Evolutionary conservation across 2,329 filamentous ascomycete genomes (phyloP), one percentile per base, ranked within the genome.

Genomic region (Talaromyces amestolkiae): DNA sequence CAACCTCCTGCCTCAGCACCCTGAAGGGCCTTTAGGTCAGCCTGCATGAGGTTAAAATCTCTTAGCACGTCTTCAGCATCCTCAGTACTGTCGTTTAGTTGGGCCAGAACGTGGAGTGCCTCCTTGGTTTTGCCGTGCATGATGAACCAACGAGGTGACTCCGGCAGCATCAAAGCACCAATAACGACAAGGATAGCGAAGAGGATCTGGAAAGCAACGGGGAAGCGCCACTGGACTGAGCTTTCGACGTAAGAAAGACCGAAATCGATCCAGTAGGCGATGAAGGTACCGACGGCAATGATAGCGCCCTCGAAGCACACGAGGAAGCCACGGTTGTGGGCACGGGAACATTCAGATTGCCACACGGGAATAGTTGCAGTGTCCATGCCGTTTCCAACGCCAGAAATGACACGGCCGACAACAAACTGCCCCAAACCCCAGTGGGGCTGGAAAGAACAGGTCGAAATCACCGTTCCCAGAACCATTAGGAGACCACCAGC

Each of bases 1-100:
- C 88, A 86, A 2, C 88, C 49, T 84, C 84, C 43, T 82, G 81
- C 68, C 90, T 87, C 1, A 84, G 87, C 71, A 92, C 89, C 24
- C 86, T 78, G n/a, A 90, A 87, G 0, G 89, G 86, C 62, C 88
- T 85, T 70, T 3, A 61, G 43, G 43, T 61, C 58, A 49, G 58
- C 58, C 43, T 61, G 58, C 58, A 60, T 65, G 47, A 65, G 54
- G 24, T 61, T 60, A 15, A 60, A 60, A 35, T 65, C 63, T 6
- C 43, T 35, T 11, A 65, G 63, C 13, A 53, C 56, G 9, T 64
- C 62, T 22, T 64, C 62, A 10, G 15, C 5, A 33, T 64, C 62
- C n/a, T 49, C 41, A 41, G 62, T 85, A 83, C 75, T 91, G 85
- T 11, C 83, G 72, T 58, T 83, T 79, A 5, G 87, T 3, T 82